Evolutionary conservation across 106 monocot genomes (phyloP).

Genomic region (Cymbidium sinense): DNA sequence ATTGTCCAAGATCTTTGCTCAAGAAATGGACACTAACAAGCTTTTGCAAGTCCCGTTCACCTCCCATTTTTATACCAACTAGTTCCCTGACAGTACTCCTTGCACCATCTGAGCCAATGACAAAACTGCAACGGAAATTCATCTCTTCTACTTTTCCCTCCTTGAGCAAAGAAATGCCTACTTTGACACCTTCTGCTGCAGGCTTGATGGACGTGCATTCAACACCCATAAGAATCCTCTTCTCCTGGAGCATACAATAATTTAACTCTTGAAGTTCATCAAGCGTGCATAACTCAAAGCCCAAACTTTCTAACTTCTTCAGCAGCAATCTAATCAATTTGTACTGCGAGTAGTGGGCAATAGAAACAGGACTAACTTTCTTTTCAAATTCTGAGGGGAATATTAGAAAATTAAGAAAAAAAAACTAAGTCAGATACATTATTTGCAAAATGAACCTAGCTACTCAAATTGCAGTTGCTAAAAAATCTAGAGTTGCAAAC

Average conservation of each 20-base stretch:
- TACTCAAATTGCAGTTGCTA: background rate
- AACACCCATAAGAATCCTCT: slow-evolving; percentile 74
- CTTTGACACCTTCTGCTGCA: slow-evolving; percentile 34
- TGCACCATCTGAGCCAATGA: slow-evolving; percentile 86
- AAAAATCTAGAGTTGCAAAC: background rate
- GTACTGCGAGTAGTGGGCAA: slow-evolving; percentile 95
- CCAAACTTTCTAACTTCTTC: slow-evolving; percentile 55
- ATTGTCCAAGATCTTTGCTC: slow-evolving; percentile 82
- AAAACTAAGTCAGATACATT: background rate
- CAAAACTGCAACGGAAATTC: slow-evolving; percentile 52
- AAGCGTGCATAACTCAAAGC: slow-evolving; percentile 39
- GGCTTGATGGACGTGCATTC: slow-evolving; percentile 59
- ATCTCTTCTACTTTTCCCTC: slow-evolving; percentile 50
- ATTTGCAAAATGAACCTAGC: background rate
- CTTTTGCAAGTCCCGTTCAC: slow-evolving; percentile 73
- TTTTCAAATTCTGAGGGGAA: slow-evolving; percentile 62
- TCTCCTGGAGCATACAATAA: slow-evolving; percentile 12
- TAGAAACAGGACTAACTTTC: slow-evolving; percentile 59
- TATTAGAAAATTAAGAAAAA: slow-evolving; percentile 7
- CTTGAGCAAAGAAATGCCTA: slow-evolving; percentile 39
- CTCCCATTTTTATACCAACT: slow-evolving; percentile 69
- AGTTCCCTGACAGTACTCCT: slow-evolving; percentile 75
- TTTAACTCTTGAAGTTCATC: slow-evolving; percentile 17
- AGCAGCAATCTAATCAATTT: slow-evolving; percentile 72
- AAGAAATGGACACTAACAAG: slow-evolving; percentile 91